A percentile compares a stretch with the other conserved stretches of the same genome.
phyloP scores from a whole-genome alignment of 2,329 filamentous ascomycete species.

The Sodiomyces alkalinus region DNA sequence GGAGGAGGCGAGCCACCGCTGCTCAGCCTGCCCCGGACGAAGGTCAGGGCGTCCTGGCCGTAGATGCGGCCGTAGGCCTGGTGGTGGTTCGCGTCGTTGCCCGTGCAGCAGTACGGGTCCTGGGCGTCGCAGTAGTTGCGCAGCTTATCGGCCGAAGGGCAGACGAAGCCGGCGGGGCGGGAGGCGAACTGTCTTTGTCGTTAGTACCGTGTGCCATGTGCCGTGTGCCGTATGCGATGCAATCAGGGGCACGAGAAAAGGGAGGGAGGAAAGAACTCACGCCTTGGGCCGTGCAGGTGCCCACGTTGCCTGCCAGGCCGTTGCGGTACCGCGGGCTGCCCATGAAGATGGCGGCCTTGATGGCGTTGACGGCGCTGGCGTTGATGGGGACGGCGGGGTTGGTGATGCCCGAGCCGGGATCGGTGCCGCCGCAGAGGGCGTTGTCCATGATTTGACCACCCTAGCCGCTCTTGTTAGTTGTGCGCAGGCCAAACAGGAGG shows the following conservation, averaged over 20 bases:
- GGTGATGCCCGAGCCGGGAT: constrained; percentile 26
- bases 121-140: constrained; percentile 44
- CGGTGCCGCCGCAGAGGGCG: constrained; percentile 44
- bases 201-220: too few relatives aligned
- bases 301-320: constrained; percentile 43
- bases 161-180: constrained; percentile 36
- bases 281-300: constrained; percentile 39
- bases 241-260: neutral
- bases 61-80: constrained; percentile 44
- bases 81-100: constrained; percentile 36
- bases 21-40: constrained; percentile 28
- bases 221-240: neutral
- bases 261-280: constrained; percentile 30
- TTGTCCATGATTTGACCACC: constrained; percentile 51
- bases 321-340: constrained; percentile 43
- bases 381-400: constrained; percentile 26
- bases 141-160: constrained; percentile 36
- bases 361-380: constrained; percentile 31
- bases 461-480: too few relatives aligned
- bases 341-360: constrained; percentile 52
- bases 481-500: too few relatives aligned
- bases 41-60: constrained; percentile 40
- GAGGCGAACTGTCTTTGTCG: constrained; percentile 32
- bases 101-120: constrained; percentile 49
- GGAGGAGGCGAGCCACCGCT: neutral